These are phyloP conservation scores for Flaveria robusta DNA, from an alignment of 129 eudicot genomes.

Conservation along the genomic window DNA sequence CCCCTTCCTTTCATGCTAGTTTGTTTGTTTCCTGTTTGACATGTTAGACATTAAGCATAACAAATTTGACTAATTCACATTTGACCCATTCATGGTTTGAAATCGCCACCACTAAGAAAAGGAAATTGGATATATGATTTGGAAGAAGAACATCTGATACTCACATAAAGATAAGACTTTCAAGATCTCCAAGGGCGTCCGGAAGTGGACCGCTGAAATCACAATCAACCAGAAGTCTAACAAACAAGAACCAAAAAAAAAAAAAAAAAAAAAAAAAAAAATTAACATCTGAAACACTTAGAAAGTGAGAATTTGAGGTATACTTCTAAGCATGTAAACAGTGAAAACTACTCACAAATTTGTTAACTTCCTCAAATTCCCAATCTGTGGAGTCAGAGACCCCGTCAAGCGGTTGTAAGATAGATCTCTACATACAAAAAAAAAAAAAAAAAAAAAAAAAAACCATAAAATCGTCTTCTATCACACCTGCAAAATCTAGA, in stretches of 20 bases:
- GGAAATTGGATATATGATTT: not conserved
- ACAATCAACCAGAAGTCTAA: slow-evolving; percentile 74
- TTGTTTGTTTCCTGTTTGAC: not conserved
- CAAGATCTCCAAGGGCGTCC: slow-evolving; percentile 61
- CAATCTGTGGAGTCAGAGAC: slow-evolving; percentile 66
- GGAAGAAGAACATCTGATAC: slow-evolving; percentile 24
- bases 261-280: not conserved
- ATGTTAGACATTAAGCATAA: not conserved
- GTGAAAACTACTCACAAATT: slow-evolving; percentile 54
- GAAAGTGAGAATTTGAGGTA: not conserved
- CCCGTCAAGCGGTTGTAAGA: slow-evolving; percentile 85
- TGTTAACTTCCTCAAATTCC: slow-evolving; percentile 53
- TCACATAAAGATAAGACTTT: slow-evolving; percentile 59
- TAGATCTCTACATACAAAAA: slow-evolving; percentile 60
- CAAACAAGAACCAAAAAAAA: slow-evolving; percentile 4
- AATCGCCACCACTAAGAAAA: not conserved
- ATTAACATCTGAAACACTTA: not conserved
- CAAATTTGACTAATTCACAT: not conserved
- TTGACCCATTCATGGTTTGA: slow-evolving; percentile 2
- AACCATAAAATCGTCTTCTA: not conserved
- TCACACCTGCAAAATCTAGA: not conserved
- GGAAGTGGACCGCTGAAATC: slow-evolving; percentile 78
- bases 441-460: not conserved
- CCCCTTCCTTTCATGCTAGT: too few species aligned
- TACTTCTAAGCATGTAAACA: not conserved